These are phyloP conservation scores for Xylaria hypoxylon DNA, from an alignment of 2,329 filamentous ascomycete species.

Conservation along the genomic window DNA sequence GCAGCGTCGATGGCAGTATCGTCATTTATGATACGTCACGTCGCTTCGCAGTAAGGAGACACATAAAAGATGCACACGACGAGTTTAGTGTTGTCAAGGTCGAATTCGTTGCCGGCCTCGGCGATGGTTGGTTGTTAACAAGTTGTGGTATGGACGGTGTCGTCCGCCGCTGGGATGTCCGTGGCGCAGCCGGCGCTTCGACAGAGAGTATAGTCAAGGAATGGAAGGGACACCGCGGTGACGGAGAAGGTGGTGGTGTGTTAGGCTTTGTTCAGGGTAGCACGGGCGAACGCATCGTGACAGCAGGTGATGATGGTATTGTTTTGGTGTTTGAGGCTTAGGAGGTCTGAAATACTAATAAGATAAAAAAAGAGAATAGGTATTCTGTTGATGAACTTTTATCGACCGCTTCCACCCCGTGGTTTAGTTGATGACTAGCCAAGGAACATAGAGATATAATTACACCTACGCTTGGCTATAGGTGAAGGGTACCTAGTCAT, in stretches of 20 bases:
- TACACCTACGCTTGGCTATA: too few relatives aligned
- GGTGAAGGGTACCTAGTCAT: not conserved
- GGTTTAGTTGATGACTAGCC: not conserved
- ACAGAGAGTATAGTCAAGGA: slow-evolving; percentile 81
- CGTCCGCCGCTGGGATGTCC: slow-evolving; percentile 85
- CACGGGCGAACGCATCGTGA: slow-evolving; percentile 79
- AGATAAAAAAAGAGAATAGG: slow-evolving; percentile 1
- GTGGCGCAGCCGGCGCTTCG: slow-evolving; percentile 62
- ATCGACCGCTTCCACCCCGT: not conserved
- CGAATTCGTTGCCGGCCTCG: slow-evolving; percentile 76
- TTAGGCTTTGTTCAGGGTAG: slow-evolving; percentile 89
- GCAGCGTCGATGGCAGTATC: slow-evolving; percentile 80
- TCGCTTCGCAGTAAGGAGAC: slow-evolving; percentile 85
- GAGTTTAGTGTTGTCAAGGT: slow-evolving; percentile 93
- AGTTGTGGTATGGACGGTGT: slow-evolving; percentile 93
- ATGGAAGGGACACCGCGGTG: slow-evolving; percentile 89
- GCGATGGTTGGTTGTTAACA: slow-evolving; percentile 77
- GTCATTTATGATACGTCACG: slow-evolving; percentile 88
- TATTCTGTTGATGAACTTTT: not conserved
- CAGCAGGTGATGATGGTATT: slow-evolving; percentile 88
- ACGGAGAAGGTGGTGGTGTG: slow-evolving; percentile 88
- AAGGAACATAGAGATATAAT: not conserved
- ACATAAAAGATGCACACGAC: slow-evolving; percentile 85
- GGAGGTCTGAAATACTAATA: slow-evolving; percentile 17
- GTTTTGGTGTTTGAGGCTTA: slow-evolving; percentile 74